Evolutionary conservation across 495 filamentous ascomycete species (phyloP), one percentile per base, ranked within the genome.

Genomic region (Chaetomium cochliodes): DNA sequence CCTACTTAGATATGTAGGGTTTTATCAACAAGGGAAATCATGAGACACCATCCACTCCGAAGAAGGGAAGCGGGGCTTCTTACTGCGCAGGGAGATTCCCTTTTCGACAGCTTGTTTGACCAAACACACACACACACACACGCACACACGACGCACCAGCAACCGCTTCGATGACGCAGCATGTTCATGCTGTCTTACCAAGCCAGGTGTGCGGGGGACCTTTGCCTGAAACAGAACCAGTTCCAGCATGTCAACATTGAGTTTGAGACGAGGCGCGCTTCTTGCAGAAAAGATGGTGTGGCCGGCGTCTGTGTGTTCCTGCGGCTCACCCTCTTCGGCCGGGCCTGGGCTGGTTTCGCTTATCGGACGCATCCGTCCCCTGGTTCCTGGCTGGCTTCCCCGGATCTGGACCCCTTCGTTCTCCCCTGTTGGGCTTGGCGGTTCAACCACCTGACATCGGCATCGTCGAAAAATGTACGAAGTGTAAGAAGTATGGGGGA

Each of bases 161-260:
- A 51, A 26, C 15, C 51, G 18, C 3, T 20, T 25, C 46, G 57
- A 39, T 33, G 60, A 37, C 50, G 42, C 41, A 33, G 47, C 28
- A 42, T 57, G 4, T n/a, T 37, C 25, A 47, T 44, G 53, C 62
- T 64, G 39, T 22, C 20, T 25, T 44, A 22, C n/a, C 16, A 23
- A 33, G n/a, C n/a, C 12, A 5, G 6, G 22, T 20, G 20, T n/a
- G 5, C 13, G 44, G 44, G 58, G 22, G 2, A 37, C 33, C 11
- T 20, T 61, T 41, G 53, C 53, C 55, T 66, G 64, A 66, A 66
- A 66, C 64, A 20, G 41, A 28, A 54, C 50, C 37, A 53, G 64
- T 66, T 62, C 58, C 64, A 61, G 51, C 50, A 20, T 44, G 58
- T 60, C 28, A 41, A 42, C 59, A 20, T 28, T 6, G 28, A 52